Evolutionary conservation across 2,329 filamentous ascomycete species (phyloP).

Genomic region (Elsinoe australis): DNA sequence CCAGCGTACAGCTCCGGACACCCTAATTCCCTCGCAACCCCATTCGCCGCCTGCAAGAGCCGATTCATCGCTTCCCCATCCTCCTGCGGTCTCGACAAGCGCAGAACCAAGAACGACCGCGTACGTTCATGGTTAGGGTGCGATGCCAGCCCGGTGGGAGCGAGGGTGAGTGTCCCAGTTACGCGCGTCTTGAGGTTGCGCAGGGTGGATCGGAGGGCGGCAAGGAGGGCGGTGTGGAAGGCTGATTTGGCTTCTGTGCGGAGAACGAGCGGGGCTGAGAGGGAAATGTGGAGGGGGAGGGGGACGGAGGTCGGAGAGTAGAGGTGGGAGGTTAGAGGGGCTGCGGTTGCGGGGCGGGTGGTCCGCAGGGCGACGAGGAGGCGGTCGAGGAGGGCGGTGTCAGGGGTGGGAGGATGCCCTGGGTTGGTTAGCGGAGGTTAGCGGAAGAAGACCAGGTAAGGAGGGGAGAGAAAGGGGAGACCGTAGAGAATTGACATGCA

Average conservation of each 20-base stretch:
- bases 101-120: constrained; percentile 70
- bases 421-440: constrained; percentile 19
- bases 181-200: constrained; percentile 22
- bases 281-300: constrained; percentile 79
- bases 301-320: constrained; percentile 72
- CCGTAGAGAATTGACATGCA: too few relatives aligned
- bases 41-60: constrained; percentile 64
- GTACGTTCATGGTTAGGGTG: constrained; percentile 58
- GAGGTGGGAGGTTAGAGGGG: constrained; percentile 60
- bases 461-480: too few relatives aligned
- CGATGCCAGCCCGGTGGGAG: constrained; percentile 50
- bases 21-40: constrained; percentile 48
- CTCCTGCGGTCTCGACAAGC: not conserved
- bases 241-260: constrained; percentile 60
- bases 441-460: not conserved
- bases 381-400: constrained; percentile 35
- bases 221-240: constrained; percentile 54
- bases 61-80: constrained; percentile 32
- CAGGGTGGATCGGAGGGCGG: constrained; percentile 33
- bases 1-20: constrained; percentile 64
- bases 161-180: constrained; percentile 27
- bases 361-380: constrained; percentile 39
- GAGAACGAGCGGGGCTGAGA: constrained; percentile 74
- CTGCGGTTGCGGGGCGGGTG: not conserved
- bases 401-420: constrained; percentile 49